A percentile compares a stretch with the other conserved stretches of the same genome.
Evolutionary conservation across 2,329 filamentous ascomycete genomes (phyloP).

Genomic region (Colletotrichum orbiculare): DNA sequence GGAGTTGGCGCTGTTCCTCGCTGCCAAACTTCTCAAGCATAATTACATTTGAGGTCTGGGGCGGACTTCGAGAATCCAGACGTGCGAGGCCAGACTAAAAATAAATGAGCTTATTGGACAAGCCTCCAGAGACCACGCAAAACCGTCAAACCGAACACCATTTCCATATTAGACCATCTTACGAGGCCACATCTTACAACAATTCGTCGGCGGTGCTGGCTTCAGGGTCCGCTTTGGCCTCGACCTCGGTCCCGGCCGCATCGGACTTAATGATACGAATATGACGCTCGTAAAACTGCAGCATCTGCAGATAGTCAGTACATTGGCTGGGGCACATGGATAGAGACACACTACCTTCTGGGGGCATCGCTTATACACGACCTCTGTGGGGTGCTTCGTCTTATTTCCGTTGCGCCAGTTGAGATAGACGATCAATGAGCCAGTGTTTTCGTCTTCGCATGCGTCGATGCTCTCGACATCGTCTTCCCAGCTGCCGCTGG

Average conservation of each 20-base stretch:
- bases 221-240: slow-evolving; percentile 17
- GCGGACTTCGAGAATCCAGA: too few species aligned
- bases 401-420: slow-evolving; percentile 80
- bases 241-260: slow-evolving; percentile 37
- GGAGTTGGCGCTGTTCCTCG: too few species aligned
- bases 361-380: slow-evolving; percentile 80
- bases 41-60: too few species aligned
- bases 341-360: slow-evolving; percentile 69
- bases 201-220: too few species aligned
- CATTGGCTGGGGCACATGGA: neutral
- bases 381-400: slow-evolving; percentile 75
- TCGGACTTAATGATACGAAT: slow-evolving; percentile 62
- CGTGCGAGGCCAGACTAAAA: too few species aligned
- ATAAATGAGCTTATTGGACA: too few species aligned
- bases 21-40: too few species aligned
- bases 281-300: slow-evolving; percentile 69
- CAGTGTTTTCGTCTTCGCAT: slow-evolving; percentile 72
- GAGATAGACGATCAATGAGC: slow-evolving; percentile 73
- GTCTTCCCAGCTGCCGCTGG: slow-evolving; percentile 81
- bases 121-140: too few species aligned
- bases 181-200: too few species aligned
- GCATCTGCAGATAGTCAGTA: slow-evolving; percentile 57
- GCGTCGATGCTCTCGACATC: slow-evolving; percentile 77
- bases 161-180: too few species aligned
- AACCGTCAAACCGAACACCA: too few species aligned